Base-by-base conservation (phyloP, 768 basidiomycete species). In the Mycena polygramma region DNA sequence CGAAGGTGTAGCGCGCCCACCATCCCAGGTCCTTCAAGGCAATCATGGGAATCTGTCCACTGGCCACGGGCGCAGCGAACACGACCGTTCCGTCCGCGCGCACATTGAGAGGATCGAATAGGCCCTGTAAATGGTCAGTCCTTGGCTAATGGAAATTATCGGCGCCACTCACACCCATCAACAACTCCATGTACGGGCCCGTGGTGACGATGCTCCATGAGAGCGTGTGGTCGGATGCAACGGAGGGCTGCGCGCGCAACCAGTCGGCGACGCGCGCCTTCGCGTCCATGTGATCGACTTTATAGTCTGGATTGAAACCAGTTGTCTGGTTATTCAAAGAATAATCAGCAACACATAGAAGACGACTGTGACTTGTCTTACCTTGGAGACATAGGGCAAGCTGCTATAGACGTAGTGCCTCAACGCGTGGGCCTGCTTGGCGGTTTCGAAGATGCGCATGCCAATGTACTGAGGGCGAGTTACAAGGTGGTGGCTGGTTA, bases 341-440 rank as follows among this genome's bases (percentile, higher is more conserved):
- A 7, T 7, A 39, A 39, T 39, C 39, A 7, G 39, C n/a, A n/a
- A n/a, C n/a, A n/a, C n/a, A 39, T 7, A 7, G 39, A 39, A 39
- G 7, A 39, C 7, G 39, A 7, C 13, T 39, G 39, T 13, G 13
- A 39, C 13, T 39, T 39, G 39, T 39, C 13, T 24, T 80, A 60
- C 66, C 49, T 67, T 59, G 19, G 49, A 53, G n/a, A 52, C 57
- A n/a, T 60, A 59, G 24, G 57, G 66, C 14, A 67, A 30, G 30
- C 57, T 67, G 69, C 83, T 83, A 80, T 81, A 86, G 43, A 86
- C 77, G 57, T 82, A 81, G 71, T 86, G 85, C 26, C 79, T 73
- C 66, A 83, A 74, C 14, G 80, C 68, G 11, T 70, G 71, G 15
- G 74, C 76, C 26, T 80, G 78, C 54, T 80, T 79, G 3, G 84